Percentiles rank a stretch among this genome's conserved stretches.
Evolutionary conservation across 768 basidiomycete species (phyloP).

Genomic region (Boletus reticuloceps): DNA sequence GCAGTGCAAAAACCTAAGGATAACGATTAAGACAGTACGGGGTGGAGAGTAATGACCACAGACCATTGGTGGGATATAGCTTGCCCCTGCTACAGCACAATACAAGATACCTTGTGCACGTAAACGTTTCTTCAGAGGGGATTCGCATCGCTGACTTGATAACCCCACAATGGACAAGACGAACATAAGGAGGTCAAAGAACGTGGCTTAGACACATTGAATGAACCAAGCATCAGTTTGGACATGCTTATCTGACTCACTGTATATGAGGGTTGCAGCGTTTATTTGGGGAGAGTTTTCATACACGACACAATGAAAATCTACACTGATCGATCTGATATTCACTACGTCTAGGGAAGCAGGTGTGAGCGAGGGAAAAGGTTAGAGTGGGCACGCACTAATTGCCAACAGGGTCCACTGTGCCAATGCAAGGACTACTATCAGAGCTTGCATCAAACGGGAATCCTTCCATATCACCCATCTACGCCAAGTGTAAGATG

Average conservation of each 20-base stretch:
- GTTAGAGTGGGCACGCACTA: slow-evolving; percentile 4
- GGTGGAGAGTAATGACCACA: background rate
- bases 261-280: slow-evolving; percentile 5
- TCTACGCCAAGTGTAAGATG: slow-evolving; percentile 4
- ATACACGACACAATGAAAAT: background rate
- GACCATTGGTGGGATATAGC: slow-evolving; percentile 15
- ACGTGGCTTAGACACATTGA: slow-evolving; percentile 6
- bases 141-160: slow-evolving; percentile 2
- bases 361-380: background rate
- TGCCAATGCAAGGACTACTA: slow-evolving; percentile 14
- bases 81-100: slow-evolving; percentile 8
- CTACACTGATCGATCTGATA: background rate
- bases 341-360: slow-evolving; percentile 3
- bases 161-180: slow-evolving; percentile 17
- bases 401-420: slow-evolving; percentile 16
- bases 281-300: background rate
- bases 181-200: slow-evolving; percentile 19
- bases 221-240: background rate
- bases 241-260: slow-evolving; percentile 1
- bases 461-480: slow-evolving; percentile 26
- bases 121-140: slow-evolving; percentile 16
- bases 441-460: slow-evolving; percentile 5
- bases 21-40: background rate
- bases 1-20: slow-evolving; percentile 6
- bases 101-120: slow-evolving; percentile 17